These are phyloP conservation scores for Coemansia sp. DNA, from an alignment of 192 early-diverging fungal genomes.

Conservation along the genomic window DNA sequence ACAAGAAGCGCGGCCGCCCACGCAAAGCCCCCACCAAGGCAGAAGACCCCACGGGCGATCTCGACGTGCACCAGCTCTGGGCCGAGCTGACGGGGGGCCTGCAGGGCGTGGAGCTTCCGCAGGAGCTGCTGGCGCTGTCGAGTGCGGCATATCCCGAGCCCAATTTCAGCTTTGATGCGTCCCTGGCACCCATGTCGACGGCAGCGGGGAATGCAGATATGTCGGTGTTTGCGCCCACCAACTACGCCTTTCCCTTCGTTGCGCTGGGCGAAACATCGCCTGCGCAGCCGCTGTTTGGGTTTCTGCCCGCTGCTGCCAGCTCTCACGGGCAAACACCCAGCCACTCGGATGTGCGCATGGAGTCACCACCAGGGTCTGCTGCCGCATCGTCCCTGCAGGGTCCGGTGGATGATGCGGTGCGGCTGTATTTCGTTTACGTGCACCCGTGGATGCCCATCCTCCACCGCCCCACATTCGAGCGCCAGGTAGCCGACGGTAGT, in stretches of 20 bases:
- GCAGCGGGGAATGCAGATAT: not conserved
- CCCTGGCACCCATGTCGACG: not conserved
- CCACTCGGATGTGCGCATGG: not conserved
- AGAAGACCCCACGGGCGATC: constrained; percentile 1
- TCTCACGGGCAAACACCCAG: not conserved
- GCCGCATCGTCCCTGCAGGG: not conserved
- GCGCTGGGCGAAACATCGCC: not conserved
- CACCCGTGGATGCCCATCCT: constrained; percentile 53
- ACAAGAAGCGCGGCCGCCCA: constrained; percentile 51
- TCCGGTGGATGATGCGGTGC: constrained; percentile 36
- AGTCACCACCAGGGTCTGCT: not conserved
- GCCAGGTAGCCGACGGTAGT: constrained; percentile 24
- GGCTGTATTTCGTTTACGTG: constrained; percentile 43
- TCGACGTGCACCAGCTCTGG: constrained; percentile 46
- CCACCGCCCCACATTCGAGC: constrained; percentile 49
- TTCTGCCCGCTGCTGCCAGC: not conserved
- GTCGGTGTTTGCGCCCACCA: constrained; percentile 26
- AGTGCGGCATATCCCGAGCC: constrained; percentile 13
- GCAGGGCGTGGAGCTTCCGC: constrained; percentile 30
- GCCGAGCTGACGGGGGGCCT: constrained; percentile 44
- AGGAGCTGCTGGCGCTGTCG: constrained; percentile 30
- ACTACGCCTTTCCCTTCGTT: constrained; percentile 42
- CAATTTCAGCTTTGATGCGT: constrained; percentile 11
- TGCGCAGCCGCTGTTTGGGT: not conserved
- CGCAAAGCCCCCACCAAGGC: constrained; percentile 14